phyloP scores from a whole-genome alignment of 768 basidiomycete species.

The Coprinopsis cinerea region DNA sequence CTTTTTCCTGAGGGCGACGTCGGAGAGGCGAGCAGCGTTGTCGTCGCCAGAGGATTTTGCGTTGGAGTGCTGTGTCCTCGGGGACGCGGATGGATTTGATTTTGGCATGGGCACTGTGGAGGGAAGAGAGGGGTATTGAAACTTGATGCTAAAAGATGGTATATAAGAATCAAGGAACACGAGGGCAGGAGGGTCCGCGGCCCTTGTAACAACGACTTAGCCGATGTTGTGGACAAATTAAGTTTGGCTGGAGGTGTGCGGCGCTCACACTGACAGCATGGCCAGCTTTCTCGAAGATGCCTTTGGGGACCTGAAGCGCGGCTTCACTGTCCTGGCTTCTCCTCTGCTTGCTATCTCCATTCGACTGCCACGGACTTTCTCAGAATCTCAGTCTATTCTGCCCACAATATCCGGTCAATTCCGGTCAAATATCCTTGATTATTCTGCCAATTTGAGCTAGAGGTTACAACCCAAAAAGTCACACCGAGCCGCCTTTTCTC shows the following conservation, averaged over 20 bases:
- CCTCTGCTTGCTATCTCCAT: constrained; percentile 35
- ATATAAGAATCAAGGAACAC: constrained; percentile 63
- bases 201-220: constrained; percentile 40
- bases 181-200: constrained; percentile 56
- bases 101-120: constrained; percentile 36
- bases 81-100: constrained; percentile 28
- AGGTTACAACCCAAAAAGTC: constrained; percentile 24
- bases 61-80: constrained; percentile 14
- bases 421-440: constrained; percentile 13
- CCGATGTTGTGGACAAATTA: constrained; percentile 45
- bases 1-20: constrained; percentile 73
- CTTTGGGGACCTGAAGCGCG: constrained; percentile 23
- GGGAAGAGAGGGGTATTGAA: constrained; percentile 22
- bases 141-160: constrained; percentile 52
- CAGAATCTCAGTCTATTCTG: no score
- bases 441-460: constrained; percentile 34
- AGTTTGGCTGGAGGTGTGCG: constrained; percentile 38
- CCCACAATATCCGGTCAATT: constrained; percentile 38
- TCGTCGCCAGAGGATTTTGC: constrained; percentile 31
- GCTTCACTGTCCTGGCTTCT: constrained; percentile 19
- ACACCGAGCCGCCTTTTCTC: constrained; percentile 25
- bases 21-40: constrained; percentile 43
- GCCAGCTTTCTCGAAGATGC: constrained; percentile 37
- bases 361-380: constrained; percentile 21
- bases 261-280: constrained; percentile 38